Percentiles rank a stretch among this genome's conserved stretches.
These are phyloP conservation scores for Erysimum cheiranthoides DNA, from an alignment of 345 rosid genomes.

Conservation along the genomic window DNA sequence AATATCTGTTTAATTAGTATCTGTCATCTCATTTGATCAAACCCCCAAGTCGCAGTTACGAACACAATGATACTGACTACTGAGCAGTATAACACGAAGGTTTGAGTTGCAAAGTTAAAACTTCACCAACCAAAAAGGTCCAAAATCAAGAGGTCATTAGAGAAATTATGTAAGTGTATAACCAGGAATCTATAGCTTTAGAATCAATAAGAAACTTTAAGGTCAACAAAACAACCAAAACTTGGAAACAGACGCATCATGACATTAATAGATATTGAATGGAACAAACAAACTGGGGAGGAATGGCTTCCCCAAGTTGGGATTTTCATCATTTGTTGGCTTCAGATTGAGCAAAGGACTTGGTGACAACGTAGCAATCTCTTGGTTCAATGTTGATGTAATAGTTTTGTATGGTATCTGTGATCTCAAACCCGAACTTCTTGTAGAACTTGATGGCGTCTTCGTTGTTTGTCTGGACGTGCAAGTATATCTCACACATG, in stretches of 20 bases:
- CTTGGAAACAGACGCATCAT: neutral
- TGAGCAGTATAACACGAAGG: neutral
- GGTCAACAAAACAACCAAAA: constrained; percentile 34
- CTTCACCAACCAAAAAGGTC: neutral
- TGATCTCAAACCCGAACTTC: constrained; percentile 90
- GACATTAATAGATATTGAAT: constrained; percentile 16
- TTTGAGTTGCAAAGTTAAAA: constrained; percentile 16
- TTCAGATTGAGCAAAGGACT: constrained; percentile 59
- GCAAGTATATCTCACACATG: constrained; percentile 86
- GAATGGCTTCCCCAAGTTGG: constrained; percentile 37
- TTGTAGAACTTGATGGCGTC: constrained; percentile 95
- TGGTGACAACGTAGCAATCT: constrained; percentile 81
- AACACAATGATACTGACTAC: neutral
- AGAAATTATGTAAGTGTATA: neutral
- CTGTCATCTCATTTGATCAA: constrained; percentile 12
- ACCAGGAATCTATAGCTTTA: constrained; percentile 13
- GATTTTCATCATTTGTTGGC: constrained; percentile 54
- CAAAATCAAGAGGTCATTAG: neutral
- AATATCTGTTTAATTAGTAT: neutral
- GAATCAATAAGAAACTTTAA: constrained; percentile 9
- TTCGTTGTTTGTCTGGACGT: constrained; percentile 95
- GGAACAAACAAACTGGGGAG: constrained; percentile 30
- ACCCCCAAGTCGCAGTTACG: neutral
- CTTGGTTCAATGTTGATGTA: constrained; percentile 85
- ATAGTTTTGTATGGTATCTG: constrained; percentile 83